Evolutionary conservation across 2,329 filamentous ascomycete genomes (phyloP).

Genomic region (Xylariaceae sp.): DNA sequence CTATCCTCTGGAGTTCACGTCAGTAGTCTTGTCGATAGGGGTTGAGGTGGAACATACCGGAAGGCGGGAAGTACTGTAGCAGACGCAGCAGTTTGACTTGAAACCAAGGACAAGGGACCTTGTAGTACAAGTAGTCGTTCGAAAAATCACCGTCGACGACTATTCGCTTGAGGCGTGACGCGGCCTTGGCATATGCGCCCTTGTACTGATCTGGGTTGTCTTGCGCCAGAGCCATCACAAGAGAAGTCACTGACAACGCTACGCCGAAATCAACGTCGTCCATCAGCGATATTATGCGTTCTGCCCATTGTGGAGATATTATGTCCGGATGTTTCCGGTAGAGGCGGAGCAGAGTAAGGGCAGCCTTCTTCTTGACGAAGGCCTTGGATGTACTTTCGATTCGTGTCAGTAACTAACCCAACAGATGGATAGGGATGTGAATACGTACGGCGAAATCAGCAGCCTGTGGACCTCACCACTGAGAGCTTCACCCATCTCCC

Average conservation of each 20-base stretch:
- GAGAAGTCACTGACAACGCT: conserved; percentile 86
- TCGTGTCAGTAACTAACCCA: conserved; percentile 9
- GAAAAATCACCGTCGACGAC: conserved; percentile 86
- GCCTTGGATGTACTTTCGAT: conserved; percentile 65
- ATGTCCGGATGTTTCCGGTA: conserved; percentile 94
- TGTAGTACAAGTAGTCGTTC: conserved; percentile 95
- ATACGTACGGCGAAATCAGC: conserved; percentile 81
- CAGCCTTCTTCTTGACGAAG: conserved; percentile 99
- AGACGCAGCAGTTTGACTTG: conserved; percentile 90
- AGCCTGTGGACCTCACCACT: conserved; percentile 88
- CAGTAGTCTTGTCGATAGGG: conserved; percentile 20
- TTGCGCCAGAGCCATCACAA: conserved; percentile 90
- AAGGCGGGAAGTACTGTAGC: conserved; percentile 93
- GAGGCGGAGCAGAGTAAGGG: conserved; percentile 82
- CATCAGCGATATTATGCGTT: conserved; percentile 98
- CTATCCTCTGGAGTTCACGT: conserved; percentile 64
- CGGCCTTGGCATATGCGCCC: conserved; percentile 90
- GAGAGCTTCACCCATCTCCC: conserved; percentile 94
- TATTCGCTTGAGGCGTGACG: conserved; percentile 80
- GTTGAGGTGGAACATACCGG: conserved; percentile 53
- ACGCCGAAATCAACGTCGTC: conserved; percentile 93
- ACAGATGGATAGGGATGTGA: background rate
- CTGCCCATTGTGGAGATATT: conserved; percentile 93
- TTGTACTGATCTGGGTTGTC: conserved; percentile 93
- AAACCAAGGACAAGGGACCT: conserved; percentile 98